Conservation (phyloP, 176 grass and related monocot genomes). For the Rhipidocladum racemiflorum region DNA sequence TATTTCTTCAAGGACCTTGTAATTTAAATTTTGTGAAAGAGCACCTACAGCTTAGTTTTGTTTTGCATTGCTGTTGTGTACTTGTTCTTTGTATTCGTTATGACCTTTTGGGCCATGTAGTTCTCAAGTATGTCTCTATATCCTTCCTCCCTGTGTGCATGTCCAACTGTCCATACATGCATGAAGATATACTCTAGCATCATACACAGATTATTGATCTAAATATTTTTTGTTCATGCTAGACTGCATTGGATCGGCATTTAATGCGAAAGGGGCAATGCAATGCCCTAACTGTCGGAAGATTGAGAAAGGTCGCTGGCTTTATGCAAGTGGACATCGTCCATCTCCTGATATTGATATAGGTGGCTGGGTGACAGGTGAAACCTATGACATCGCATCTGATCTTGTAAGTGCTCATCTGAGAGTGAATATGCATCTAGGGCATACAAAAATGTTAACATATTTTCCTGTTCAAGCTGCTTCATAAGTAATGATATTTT, state of each 20-base stretch:
- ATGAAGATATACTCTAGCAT: background rate
- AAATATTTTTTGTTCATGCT: slow-evolving; percentile 22
- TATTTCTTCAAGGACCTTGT: slow-evolving; percentile 1
- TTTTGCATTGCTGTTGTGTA: background rate
- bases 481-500: background rate
- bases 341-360: slow-evolving; percentile 76
- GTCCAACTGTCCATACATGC: background rate
- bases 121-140: background rate
- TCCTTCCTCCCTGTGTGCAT: background rate
- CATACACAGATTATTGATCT: slow-evolving; percentile 20
- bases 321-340: slow-evolving; percentile 65
- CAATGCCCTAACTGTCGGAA: slow-evolving; percentile 91
- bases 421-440: slow-evolving; percentile 15
- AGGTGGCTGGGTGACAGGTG: slow-evolving; percentile 62
- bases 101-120: background rate
- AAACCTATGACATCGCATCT: slow-evolving; percentile 69
- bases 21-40: slow-evolving; percentile 4
- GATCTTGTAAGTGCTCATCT: slow-evolving; percentile 66
- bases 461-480: slow-evolving; percentile 7
- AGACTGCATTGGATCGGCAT: slow-evolving; percentile 99
- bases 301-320: slow-evolving; percentile 87
- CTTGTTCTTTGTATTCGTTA: background rate
- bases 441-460: slow-evolving; percentile 5
- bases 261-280: slow-evolving; percentile 96
- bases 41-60: background rate